Conservation (phyloP, 1,284 basidiomycete species). For the Amylostereum areolatum region DNA sequence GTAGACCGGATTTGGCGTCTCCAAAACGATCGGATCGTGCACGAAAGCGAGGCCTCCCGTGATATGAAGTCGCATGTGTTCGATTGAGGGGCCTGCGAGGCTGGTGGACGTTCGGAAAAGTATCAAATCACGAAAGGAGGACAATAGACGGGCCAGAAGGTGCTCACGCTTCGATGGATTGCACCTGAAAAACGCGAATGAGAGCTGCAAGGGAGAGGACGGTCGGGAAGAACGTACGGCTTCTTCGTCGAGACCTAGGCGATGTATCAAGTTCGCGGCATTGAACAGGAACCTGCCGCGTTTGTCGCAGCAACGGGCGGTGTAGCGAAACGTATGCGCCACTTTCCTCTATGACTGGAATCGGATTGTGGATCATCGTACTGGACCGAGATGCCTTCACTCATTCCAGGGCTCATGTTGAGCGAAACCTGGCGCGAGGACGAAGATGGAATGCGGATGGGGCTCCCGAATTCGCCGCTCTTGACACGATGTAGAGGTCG, state of each 20-base stretch:
- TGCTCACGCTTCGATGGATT: conserved; percentile 2
- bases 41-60: conserved; percentile 37
- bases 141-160: not conserved
- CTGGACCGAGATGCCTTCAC: conserved; percentile 11
- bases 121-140: not conserved
- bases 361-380: conserved; percentile 3
- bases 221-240: conserved; percentile 8
- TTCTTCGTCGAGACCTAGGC: conserved; percentile 15
- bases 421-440: not conserved
- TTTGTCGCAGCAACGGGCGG: conserved; percentile 12
- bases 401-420: conserved; percentile 9
- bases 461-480: conserved; percentile 2
- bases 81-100: conserved; percentile 23
- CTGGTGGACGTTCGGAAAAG: conserved; percentile 18
- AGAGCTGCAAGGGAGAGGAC: not conserved
- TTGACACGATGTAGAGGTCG: conserved; percentile 1
- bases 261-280: conserved; percentile 10
- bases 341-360: conserved; percentile 8
- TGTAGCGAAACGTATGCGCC: conserved; percentile 20
- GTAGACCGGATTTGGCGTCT: conserved; percentile 34
- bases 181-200: no score
- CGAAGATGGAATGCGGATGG: not conserved
- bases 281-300: conserved; percentile 14
- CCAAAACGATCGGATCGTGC: conserved; percentile 47
- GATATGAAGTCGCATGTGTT: conserved; percentile 33